These are phyloP conservation scores for Pseudomassariella vexata DNA, from an alignment of 2,329 filamentous ascomycete genomes.

Conservation along the genomic window DNA sequence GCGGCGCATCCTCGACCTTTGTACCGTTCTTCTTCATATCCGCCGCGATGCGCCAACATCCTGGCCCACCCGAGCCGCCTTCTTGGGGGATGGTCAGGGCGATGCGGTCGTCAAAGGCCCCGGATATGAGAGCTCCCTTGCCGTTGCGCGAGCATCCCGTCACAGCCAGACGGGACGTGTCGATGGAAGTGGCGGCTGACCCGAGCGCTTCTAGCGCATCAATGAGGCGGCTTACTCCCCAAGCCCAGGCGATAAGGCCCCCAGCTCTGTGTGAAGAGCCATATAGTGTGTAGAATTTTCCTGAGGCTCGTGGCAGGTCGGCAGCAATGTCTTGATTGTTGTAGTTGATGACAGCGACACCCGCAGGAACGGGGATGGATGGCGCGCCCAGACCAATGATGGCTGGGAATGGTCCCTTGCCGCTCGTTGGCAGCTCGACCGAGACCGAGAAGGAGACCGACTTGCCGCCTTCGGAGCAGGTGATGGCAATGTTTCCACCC, in stretches of 20 bases:
- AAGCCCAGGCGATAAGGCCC: constrained; percentile 43
- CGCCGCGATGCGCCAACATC: constrained; percentile 37
- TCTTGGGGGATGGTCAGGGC: constrained; percentile 44
- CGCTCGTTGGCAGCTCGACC: constrained; percentile 22
- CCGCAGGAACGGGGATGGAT: constrained; percentile 38
- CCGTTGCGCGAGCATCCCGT: constrained; percentile 47
- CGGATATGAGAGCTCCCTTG: constrained; percentile 44
- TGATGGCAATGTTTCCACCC: constrained; percentile 28
- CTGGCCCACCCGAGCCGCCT: constrained; percentile 41
- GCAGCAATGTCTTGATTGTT: constrained; percentile 43
- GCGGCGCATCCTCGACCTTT: constrained; percentile 40
- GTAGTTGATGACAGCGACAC: constrained; percentile 41
- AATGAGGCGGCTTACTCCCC: constrained; percentile 42
- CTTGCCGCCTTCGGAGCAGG: constrained; percentile 24
- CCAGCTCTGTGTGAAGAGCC: constrained; percentile 37
- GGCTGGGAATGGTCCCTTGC: constrained; percentile 35
- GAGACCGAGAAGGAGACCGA: constrained; percentile 25
- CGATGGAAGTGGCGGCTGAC: constrained; percentile 27
- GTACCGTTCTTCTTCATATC: constrained; percentile 33
- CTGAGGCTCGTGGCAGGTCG: constrained; percentile 36
- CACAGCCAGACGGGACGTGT: constrained; percentile 31
- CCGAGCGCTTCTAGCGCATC: constrained; percentile 37
- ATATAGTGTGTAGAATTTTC: constrained; percentile 44
- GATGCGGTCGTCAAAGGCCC: constrained; percentile 41
- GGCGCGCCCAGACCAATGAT: constrained; percentile 40